Base-by-base conservation (phyloP, 2,329 filamentous ascomycete species). In the Diaporthe citriasiana region DNA sequence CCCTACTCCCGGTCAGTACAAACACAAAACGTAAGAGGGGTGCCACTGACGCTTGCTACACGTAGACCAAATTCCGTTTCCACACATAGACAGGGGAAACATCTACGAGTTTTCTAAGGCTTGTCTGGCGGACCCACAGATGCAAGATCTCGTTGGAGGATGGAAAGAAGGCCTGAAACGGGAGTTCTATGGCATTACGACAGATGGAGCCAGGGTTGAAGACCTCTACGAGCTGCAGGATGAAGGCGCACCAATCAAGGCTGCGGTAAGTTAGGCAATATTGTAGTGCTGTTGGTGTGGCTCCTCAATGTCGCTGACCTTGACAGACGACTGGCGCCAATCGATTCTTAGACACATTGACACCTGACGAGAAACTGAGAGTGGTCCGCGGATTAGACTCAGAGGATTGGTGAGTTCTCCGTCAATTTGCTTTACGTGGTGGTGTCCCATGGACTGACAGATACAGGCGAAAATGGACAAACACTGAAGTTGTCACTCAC, bases 381-480 rank as follows among this genome's bases (percentile, higher is more conserved):
- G 57, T 45, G 15, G 22, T 60, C 3, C 57, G 25, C 45, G 57
- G 30, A 10, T 45, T 60, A 4, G 38, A 60, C 38, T 60, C 38
- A 13, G 38, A 45, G 25, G 57, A 45, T 45, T 60, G 57, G 38
- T 45, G 17, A 60, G 57, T 45, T 25, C n/a, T 0, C 38, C 38
- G 10, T 60, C 1, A 15, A 27, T 45, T 42, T 30, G n/a, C 7
- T 27, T 8, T 5, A 40, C n/a, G 3, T 5, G 19, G 19, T 10
- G 6, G 25, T 40, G 3, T 3, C 57, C 25, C 15, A 10, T 27
- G 17, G 17, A 6, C 8, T 45, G 17, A 60, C n/a, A n/a, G 38
- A 22, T 60, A 7, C 22, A 60, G 38, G 57, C 35, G 57, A 30
- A 60, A 60, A 60, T 60, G 57, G 38, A 60, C 57, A 8, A 60